Base-by-base conservation (phyloP, 2,329 filamentous ascomycete species). In the Onygena corvina region DNA sequence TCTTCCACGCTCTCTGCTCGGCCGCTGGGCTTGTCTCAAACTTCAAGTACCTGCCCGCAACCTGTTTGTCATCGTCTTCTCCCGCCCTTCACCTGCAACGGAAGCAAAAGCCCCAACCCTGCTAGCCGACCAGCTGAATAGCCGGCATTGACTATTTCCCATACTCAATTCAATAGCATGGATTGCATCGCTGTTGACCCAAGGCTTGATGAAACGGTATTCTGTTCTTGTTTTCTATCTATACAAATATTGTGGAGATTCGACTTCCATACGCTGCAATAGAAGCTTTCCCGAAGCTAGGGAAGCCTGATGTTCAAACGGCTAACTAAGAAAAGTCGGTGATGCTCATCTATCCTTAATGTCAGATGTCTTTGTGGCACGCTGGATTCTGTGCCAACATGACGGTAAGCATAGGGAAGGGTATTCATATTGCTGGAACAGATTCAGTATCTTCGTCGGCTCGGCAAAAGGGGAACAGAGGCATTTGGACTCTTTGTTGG, bases 401-500 rank as follows among this genome's bases (percentile, higher is more conserved):
- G 38, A 42, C 12, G 38, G 38, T 27, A n/a, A 25, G 38, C 38
- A 42, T 11, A 20, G 21, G 27, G 12, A 21, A 23, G 27, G 14
- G 38, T 42, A 42, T 23, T n/a, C 38, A 23, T 25, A 20, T 27
- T 42, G 38, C 14, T n/a, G 23, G 25, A 29, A 42, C 21, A 42
- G 3, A 23, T 42, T 23, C 21, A 21, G 25, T 16, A 46, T 12
- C 25, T 21, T 46, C 42, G 18, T 18, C 27, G 20, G 30, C 30
- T 21, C n/a, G 6, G 30, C n/a, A 46, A 46, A 46, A 21, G 5
- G 30, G 30, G 30, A 31, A 8, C n/a, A 16, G 14, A 25, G 38
- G 14, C 27, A 14, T 9, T 27, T 7, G 20, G 25, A 16, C 25
- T 20, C 50, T 52, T 52, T 52, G 50, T 52, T 49, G 23, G 42